Evolutionary conservation across 306 rosid genomes (phyloP), one percentile per base, ranked within the genome.

Genomic region (Oemleria cerasiformis): DNA sequence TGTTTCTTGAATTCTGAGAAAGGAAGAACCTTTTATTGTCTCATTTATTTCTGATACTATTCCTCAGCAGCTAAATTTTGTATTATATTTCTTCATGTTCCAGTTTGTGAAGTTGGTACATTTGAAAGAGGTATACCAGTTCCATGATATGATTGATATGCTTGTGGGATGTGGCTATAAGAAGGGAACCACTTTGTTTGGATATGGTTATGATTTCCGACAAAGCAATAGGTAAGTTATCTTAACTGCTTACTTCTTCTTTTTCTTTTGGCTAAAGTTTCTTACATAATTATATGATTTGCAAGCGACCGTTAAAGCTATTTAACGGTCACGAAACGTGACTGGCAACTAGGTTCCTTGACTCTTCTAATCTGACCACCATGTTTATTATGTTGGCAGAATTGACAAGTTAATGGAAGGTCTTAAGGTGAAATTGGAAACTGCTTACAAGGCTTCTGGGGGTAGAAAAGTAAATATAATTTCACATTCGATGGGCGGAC

Each of bases 401-500:
- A 82, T 87, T 81, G 94, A 72, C 58, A 87, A 86, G 70, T 73
- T 75, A 63, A 80, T 90, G 98, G 92, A 88, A 56, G 97, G 85
- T 70, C 88, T 93, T 73, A 84, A 80, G 78, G 71, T 53, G 65
- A 93, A 84, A 88, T 72, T 93, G 86, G 93, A 93, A 83, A 78
- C 89, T 43, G 97, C 91, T 64, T 75, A 84, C 90, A 84, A 87
- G 73, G 92, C 96, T 72, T 84, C 98, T 41, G 98, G 97, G 63
- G 96, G 97, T 77, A 88, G 92, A 84, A 91, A 88, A 91, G 87
- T 93, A 55, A 86, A 88, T 72, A 73, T 93, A 57, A 87, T 93
- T 57, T 85, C 97, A 1, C 98, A 93, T 77, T 93, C 98, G 43
- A 91, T 93, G 97, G 98, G 98, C 57, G 98, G 98, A 56, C 76